Evolutionary conservation across 257 asterid species (phyloP).

Genomic region (Primulina eburnea): DNA sequence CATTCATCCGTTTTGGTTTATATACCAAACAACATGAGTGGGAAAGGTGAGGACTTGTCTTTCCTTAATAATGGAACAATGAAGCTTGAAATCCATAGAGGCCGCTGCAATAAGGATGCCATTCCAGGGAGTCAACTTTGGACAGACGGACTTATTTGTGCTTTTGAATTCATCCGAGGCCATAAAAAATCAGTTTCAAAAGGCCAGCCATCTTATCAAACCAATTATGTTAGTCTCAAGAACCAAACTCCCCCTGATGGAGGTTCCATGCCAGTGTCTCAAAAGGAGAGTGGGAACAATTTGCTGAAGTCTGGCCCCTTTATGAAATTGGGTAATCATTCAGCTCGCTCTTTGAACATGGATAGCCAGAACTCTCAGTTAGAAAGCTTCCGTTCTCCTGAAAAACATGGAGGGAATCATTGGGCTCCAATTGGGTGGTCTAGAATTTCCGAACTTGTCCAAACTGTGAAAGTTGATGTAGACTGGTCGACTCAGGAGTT

Average conservation of each 20-base stretch:
- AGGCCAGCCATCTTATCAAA: slow-evolving; percentile 27
- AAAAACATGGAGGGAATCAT: slow-evolving; percentile 46
- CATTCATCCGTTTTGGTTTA: slow-evolving; percentile 19
- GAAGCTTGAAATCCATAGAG: slow-evolving; percentile 53
- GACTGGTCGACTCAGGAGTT: slow-evolving; percentile 55
- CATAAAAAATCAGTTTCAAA: slow-evolving; percentile 40
- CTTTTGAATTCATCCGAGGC: slow-evolving; percentile 75
- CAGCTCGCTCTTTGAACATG: slow-evolving; percentile 24
- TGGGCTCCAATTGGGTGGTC: slow-evolving; percentile 97
- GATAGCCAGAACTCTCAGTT: slow-evolving; percentile 26
- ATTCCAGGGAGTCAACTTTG: slow-evolving; percentile 64
- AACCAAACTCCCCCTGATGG: slow-evolving; percentile 28
- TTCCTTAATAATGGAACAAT: slow-evolving; percentile 35
- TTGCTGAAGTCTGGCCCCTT: slow-evolving; percentile 41
- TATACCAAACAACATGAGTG: slow-evolving; percentile 34
- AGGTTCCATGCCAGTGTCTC: slow-evolving; percentile 30
- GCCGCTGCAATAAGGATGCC: slow-evolving; percentile 41
- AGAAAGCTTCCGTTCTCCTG: background rate
- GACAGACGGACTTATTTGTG: slow-evolving; percentile 91
- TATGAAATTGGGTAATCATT: slow-evolving; percentile 37
- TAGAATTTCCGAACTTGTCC: slow-evolving; percentile 70
- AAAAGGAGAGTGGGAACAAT: slow-evolving; percentile 21
- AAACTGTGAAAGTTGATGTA: slow-evolving; percentile 59
- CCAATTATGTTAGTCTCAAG: slow-evolving; percentile 29
- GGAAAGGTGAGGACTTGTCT: slow-evolving; percentile 39